Conservation (phyloP, 202 grass and related monocot species). For the Setaria viridis region DNA sequence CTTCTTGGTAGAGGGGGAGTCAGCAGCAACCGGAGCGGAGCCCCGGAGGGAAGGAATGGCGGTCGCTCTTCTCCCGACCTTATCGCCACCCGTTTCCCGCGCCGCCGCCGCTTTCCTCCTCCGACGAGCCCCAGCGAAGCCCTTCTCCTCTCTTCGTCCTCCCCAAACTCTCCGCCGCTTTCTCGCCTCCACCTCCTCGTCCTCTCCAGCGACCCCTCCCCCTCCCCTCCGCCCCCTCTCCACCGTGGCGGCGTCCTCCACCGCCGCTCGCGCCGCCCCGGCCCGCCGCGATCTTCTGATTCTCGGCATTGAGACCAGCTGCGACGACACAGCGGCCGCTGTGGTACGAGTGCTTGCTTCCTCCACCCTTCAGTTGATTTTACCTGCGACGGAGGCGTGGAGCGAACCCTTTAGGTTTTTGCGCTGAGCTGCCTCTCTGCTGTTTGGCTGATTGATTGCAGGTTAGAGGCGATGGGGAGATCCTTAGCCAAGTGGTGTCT, state of each 20-base stretch:
- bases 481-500: conserved; percentile 90
- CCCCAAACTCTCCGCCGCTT: conserved; percentile 15
- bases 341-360: conserved; percentile 50
- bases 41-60: conserved; percentile 41
- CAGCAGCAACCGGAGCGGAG: not conserved
- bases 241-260: conserved; percentile 25
- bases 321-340: conserved; percentile 88
- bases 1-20: not conserved
- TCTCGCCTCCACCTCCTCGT: not conserved
- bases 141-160: not conserved
- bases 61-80: conserved; percentile 60
- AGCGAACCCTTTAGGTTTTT: conserved; percentile 22
- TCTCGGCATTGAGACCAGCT: conserved; percentile 97
- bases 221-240: conserved; percentile 12
- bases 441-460: conserved; percentile 40
- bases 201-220: conserved; percentile 19
- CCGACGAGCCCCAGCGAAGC: conserved; percentile 11
- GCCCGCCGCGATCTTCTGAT: conserved; percentile 59
- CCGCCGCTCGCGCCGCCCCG: conserved; percentile 5
- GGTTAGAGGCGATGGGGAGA: conserved; percentile 84
- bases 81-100: conserved; percentile 60
- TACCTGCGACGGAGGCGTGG: not conserved
- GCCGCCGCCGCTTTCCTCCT: conserved; percentile 47
- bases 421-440: not conserved
- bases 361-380: not conserved